Base-by-base conservation (phyloP, 2,329 filamentous ascomycete species). In the Aureobasidium sp. region DNA sequence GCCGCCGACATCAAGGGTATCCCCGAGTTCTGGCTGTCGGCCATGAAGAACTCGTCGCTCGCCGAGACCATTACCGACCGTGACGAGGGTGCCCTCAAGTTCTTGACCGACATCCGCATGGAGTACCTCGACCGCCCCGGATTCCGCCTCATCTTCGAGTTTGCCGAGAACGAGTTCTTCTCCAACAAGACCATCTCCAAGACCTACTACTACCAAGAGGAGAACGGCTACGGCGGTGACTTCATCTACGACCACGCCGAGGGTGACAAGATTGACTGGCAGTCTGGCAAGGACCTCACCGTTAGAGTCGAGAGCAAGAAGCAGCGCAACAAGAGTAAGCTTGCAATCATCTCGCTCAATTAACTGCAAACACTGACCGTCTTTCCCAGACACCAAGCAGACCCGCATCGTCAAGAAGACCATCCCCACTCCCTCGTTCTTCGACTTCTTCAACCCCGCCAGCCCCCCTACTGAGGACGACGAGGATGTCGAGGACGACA, bases 201-300 rank as follows among this genome's bases (percentile, higher is more conserved):
- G 84, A 96, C 93, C 62, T 99, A 99, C 79, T 97, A 86, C 81
- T 99, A 99, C 79, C 93, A 96, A 78, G 95, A 94, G 73, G 94
- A 99, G 83, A 96, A 88, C 70, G 94, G 94, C 62, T 99, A 99
- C 71, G 94, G 93, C 68, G 95, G 94, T 67, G 95, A 99, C 76
- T 99, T 97, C 79, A 97, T 99, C 77, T 99, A 99, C 74, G 94
- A 99, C 74, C 94, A 99, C 73, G 94, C 95, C 61, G 93, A 99
- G 75, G 94, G 95, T 66, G 90, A 96, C 74, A 94, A 95, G 82
- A 95, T 99, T 70, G 88, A 96, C 69, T 99, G 94, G 94, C 94
- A 95, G 79, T 79, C 86, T 10, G 88, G 88, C 70, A 91, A 95
- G 77, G 94, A 99, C 72, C 80, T 99, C 68, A 99, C 94, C 47